Evolutionary conservation across 2,329 filamentous ascomycete genomes (phyloP).

Genomic region (Thielaviopsis punctulata): DNA sequence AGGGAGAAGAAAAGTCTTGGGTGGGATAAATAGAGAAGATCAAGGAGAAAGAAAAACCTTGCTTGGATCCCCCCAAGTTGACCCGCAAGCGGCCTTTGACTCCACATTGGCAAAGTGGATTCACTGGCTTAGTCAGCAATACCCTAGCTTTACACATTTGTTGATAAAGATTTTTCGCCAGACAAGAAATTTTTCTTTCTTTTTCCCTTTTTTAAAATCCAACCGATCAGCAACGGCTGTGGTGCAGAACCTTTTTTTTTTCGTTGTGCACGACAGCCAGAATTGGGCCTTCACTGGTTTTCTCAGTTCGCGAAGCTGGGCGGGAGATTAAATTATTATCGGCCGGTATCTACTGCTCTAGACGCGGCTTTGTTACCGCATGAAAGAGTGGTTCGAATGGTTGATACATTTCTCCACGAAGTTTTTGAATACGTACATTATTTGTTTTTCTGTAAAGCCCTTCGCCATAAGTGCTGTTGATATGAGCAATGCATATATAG

Average conservation of each 20-base stretch:
- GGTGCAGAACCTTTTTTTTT: slow-evolving; percentile 16
- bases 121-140: neutral
- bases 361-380: slow-evolving; percentile 34
- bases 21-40: slow-evolving; percentile 2
- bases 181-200: slow-evolving; percentile 15
- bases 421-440: neutral
- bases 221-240: slow-evolving; percentile 20
- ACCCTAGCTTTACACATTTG: neutral
- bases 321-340: slow-evolving; percentile 44
- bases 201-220: slow-evolving; percentile 20
- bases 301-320: slow-evolving; percentile 36
- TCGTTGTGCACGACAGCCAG: slow-evolving; percentile 8
- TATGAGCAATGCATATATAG: too few species aligned
- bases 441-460: neutral
- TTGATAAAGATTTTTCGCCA: slow-evolving; percentile 13
- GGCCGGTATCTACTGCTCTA: slow-evolving; percentile 80
- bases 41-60: neutral
- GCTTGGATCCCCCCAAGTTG: neutral
- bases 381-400: slow-evolving; percentile 77
- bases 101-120: neutral
- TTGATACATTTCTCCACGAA: slow-evolving; percentile 41
- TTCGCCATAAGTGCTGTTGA: too few species aligned
- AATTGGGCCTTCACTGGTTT: slow-evolving; percentile 10
- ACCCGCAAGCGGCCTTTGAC: too few species aligned
- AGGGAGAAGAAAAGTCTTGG: slow-evolving; percentile 11